Conservation (phyloP, 352 stramenopile species). For the Phytopythium ostracodes region DNA sequence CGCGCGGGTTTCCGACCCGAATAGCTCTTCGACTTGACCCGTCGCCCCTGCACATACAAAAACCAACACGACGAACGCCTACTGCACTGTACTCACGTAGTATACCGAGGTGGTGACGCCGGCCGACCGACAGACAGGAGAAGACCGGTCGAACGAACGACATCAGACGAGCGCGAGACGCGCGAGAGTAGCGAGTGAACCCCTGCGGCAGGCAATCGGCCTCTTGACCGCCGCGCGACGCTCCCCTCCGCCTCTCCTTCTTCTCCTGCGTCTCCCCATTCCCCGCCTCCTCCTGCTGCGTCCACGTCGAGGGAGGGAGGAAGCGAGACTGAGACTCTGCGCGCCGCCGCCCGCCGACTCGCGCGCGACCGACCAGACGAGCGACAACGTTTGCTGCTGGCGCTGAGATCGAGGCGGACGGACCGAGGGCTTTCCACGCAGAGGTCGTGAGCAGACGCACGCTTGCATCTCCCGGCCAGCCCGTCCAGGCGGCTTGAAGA, state of each 20-base stretch:
- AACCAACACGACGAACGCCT: neutral
- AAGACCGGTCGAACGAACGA: slow-evolving; percentile 13
- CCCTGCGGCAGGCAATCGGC: neutral
- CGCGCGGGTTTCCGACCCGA: neutral
- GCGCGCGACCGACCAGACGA: too few species aligned
- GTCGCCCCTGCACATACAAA: neutral
- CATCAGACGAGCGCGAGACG: slow-evolving; percentile 1
- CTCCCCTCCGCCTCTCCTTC: neutral
- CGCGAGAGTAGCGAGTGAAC: neutral
- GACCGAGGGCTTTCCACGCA: too few species aligned
- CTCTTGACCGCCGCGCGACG: neutral
- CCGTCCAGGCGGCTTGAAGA: too few species aligned
- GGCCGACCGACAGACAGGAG: slow-evolving; percentile 9
- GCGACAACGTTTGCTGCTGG: too few species aligned
- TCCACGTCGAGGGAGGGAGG: neutral
- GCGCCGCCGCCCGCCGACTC: too few species aligned
- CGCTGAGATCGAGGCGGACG: too few species aligned
- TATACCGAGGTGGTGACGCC: neutral
- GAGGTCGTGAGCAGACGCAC: too few species aligned
- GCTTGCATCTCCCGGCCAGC: too few species aligned
- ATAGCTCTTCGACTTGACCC: neutral
- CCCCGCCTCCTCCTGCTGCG: neutral
- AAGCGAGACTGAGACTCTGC: neutral
- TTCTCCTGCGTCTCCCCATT: neutral
- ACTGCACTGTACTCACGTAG: neutral